Conservation (phyloP, 805 yeast genomes). For the Metschnikowia colocasiae region DNA sequence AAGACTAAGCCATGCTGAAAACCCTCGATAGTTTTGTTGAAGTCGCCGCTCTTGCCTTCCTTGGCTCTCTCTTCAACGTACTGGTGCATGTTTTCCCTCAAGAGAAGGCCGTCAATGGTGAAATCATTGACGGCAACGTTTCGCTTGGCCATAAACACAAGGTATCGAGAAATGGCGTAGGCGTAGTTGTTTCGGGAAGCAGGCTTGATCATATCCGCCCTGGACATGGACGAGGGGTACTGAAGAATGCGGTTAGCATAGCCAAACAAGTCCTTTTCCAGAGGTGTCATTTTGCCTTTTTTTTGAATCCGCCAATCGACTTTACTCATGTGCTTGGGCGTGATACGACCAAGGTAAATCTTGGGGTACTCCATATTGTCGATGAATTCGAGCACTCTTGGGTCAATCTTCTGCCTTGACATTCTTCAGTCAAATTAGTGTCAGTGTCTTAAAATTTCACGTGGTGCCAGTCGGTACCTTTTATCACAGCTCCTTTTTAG, state of each 20-base stretch:
- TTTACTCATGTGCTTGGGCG: neutral
- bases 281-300: neutral
- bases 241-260: neutral
- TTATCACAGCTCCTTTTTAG: no score
- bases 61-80: neutral
- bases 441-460: no score
- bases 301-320: neutral
- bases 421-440: no score
- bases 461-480: no score
- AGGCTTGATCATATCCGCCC: neutral
- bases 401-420: neutral
- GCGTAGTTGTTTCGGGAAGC: slow-evolving; percentile 1
- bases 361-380: neutral
- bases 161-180: slow-evolving; percentile 3
- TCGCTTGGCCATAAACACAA: neutral
- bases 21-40: neutral
- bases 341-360: neutral
- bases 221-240: neutral
- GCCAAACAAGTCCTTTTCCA: neutral
- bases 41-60: neutral
- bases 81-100: slow-evolving; percentile 1
- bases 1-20: neutral
- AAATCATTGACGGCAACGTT: neutral
- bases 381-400: neutral
- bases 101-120: neutral